These are phyloP conservation scores for Cunninghamia lanceolata DNA, from an alignment of 75 land plant genomes.

Conservation along the genomic window DNA sequence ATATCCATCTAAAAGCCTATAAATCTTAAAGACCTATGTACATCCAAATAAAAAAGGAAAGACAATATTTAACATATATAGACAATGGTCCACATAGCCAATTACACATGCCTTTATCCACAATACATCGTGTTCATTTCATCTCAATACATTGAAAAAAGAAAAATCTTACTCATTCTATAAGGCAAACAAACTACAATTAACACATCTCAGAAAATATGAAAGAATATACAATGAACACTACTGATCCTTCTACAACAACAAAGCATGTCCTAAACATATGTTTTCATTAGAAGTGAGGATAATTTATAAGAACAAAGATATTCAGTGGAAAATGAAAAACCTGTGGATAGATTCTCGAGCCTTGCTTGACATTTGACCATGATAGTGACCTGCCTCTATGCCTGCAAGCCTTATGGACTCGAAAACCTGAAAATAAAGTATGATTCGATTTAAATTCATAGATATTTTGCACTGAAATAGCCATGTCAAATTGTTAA, in stretches of 20 bases:
- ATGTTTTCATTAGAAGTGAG: background rate
- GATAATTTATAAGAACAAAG: background rate
- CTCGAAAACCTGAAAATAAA: conserved; percentile 41
- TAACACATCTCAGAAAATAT: background rate
- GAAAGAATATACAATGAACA: background rate
- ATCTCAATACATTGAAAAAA: background rate
- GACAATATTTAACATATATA: background rate
- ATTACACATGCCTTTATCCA: background rate
- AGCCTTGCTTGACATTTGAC: conserved; percentile 55
- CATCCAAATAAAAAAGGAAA: background rate
- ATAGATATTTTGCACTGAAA: background rate
- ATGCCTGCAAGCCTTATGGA: conserved; percentile 49
- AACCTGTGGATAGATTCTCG: conserved; percentile 76
- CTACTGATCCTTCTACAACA: background rate
- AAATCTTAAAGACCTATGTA: background rate
- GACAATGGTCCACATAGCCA: background rate
- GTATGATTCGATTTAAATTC: background rate
- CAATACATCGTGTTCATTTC: background rate
- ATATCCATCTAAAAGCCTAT: background rate
- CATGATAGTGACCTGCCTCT: conserved; percentile 70
- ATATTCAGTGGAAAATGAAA: background rate
- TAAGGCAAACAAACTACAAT: background rate
- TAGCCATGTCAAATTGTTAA: background rate
- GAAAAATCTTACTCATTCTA: background rate
- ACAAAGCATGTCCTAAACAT: background rate